Percentiles rank a stretch among this genome's conserved stretches.
phyloP scores from a whole-genome alignment of 306 rosid species.

The Rosa chinensis region DNA sequence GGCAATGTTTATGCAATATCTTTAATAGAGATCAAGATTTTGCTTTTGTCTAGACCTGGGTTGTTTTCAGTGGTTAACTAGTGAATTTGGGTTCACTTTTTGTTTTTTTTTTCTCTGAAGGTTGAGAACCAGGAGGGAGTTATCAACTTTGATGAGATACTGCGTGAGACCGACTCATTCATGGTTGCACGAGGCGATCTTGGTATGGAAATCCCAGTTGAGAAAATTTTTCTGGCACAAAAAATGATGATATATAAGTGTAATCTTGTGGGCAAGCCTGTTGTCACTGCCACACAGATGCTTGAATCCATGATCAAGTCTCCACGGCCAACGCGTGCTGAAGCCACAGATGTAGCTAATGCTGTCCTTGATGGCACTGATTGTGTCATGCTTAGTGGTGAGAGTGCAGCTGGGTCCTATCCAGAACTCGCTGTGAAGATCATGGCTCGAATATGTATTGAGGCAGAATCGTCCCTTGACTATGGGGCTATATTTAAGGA shows the following conservation, averaged over 20 bases:
- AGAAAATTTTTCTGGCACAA: conserved; percentile 92
- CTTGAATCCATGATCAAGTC: conserved; percentile 98
- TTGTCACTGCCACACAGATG: conserved; percentile 98
- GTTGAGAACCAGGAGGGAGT: conserved; percentile 99
- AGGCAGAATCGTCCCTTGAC: conserved; percentile 93
- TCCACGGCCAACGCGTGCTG: conserved; percentile 94
- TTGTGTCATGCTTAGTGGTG: conserved; percentile 98
- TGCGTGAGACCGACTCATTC: conserved; percentile 95
- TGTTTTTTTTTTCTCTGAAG: conserved; percentile 34
- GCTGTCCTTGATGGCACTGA: conserved; percentile 97
- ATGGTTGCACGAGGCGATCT: conserved; percentile 99
- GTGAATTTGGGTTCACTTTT: conserved; percentile 18
- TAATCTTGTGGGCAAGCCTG: conserved; percentile 92
- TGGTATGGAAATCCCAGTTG: conserved; percentile 98
- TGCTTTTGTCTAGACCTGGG: background rate
- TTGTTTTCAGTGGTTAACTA: conserved; percentile 7
- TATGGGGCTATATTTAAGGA: conserved; percentile 89
- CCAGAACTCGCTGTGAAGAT: conserved; percentile 91
- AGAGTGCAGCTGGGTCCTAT: conserved; percentile 94
- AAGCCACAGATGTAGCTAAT: conserved; percentile 94
- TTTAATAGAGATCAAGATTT: background rate
- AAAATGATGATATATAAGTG: conserved; percentile 99
- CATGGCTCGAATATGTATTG: conserved; percentile 90
- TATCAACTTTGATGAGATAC: conserved; percentile 87
- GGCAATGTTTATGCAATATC: background rate